Evolutionary conservation across 2,329 filamentous ascomycete species (phyloP).

Genomic region (Ophiostoma tasmaniense): DNA sequence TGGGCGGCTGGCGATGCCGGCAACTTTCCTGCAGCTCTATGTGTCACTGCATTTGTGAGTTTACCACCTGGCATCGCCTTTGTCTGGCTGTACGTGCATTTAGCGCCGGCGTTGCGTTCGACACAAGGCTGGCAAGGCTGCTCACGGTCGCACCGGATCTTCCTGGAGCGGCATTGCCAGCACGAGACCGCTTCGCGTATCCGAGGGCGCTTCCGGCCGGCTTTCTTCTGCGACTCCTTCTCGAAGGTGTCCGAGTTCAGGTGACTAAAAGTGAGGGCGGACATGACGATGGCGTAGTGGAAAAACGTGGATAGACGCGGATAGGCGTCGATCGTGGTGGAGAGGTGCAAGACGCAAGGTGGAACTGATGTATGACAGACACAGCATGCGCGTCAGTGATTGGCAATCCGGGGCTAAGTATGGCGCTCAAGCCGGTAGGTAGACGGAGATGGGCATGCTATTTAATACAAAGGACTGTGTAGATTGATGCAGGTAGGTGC

Average conservation of each 20-base stretch:
- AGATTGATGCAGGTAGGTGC: not conserved
- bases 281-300: conserved; percentile 6
- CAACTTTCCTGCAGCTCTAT: not conserved
- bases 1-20: not conserved
- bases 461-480: not conserved
- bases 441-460: not conserved
- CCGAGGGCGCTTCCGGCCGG: conserved; percentile 15
- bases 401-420: not conserved
- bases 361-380: not conserved
- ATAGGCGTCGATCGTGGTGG: not conserved
- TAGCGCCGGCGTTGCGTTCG: conserved; percentile 1
- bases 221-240: conserved; percentile 15
- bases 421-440: not conserved
- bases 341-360: not conserved
- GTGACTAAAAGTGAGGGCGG: conserved; percentile 15
- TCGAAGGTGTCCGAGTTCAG: conserved; percentile 17
- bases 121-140: conserved; percentile 13
- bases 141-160: conserved; percentile 16
- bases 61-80: not conserved
- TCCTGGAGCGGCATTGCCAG: conserved; percentile 13
- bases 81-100: conserved; percentile 13
- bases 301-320: not conserved
- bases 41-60: not conserved
- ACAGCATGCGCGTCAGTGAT: not conserved
- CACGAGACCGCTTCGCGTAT: conserved; percentile 15